phyloP scores from a whole-genome alignment of 768 basidiomycete species.

The Serendipita sp. region DNA sequence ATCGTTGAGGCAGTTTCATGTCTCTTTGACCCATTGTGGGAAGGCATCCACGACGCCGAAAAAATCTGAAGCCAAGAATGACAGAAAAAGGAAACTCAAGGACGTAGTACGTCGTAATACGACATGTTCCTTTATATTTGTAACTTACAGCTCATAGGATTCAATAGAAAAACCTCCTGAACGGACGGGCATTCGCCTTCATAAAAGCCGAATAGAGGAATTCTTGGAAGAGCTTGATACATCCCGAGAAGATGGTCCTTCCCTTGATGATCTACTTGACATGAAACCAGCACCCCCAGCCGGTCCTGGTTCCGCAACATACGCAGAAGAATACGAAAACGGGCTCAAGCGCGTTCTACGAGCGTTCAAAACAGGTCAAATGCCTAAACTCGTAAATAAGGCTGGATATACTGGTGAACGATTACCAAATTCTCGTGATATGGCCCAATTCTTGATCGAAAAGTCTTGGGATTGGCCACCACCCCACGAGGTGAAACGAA shows the following conservation, averaged over 20 bases:
- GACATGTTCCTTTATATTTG: no score
- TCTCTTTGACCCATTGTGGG: no score
- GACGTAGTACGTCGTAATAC: no score
- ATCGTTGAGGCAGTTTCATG: no score
- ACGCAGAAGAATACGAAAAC: not conserved
- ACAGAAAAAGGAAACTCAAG: no score
- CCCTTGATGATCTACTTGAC: not conserved
- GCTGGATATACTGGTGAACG: not conserved
- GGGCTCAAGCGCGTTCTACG: not conserved
- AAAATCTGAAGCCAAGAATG: no score
- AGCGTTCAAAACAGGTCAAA: not conserved
- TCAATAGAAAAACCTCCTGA: no score
- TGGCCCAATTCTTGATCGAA: not conserved
- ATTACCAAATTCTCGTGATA: not conserved
- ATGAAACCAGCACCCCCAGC: not conserved
- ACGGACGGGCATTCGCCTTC: no score
- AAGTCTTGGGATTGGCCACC: not conserved
- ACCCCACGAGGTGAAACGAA: not conserved
- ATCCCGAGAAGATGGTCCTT: not conserved
- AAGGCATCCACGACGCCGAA: no score
- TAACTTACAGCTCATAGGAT: no score
- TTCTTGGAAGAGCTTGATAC: conserved; percentile 1
- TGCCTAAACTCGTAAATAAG: not conserved
- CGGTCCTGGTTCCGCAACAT: not conserved
- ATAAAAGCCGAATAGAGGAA: not conserved